A percentile compares a stretch with the other conserved stretches of the same genome.
phyloP scores from a whole-genome alignment of 176 grass and related monocot species.

The Oryza nivara region DNA sequence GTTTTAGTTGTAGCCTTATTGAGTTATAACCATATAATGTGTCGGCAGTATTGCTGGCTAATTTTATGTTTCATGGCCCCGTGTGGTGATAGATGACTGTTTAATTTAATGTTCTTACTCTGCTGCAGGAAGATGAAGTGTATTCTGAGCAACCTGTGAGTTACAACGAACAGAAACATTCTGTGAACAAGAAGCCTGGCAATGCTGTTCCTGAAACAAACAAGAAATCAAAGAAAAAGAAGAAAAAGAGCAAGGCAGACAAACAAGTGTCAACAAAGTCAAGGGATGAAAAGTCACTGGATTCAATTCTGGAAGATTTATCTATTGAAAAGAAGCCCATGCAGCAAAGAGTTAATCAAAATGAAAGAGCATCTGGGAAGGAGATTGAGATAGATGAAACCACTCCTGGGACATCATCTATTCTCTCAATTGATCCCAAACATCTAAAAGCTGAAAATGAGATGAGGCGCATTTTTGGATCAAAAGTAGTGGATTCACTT shows the following conservation, averaged over 20 bases:
- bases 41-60: background rate
- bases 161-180: slow-evolving; percentile 46
- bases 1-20: background rate
- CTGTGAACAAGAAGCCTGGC: slow-evolving; percentile 40
- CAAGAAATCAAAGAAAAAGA: slow-evolving; percentile 96
- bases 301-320: slow-evolving; percentile 84
- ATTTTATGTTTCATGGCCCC: background rate
- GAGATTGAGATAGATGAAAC: slow-evolving; percentile 45
- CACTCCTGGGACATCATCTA: slow-evolving; percentile 35
- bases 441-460: slow-evolving; percentile 94
- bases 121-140: slow-evolving; percentile 75
- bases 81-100: background rate
- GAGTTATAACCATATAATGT: background rate
- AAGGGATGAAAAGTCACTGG: slow-evolving; percentile 58
- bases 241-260: slow-evolving; percentile 78
- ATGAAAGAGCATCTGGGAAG: slow-evolving; percentile 49
- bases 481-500: slow-evolving; percentile 94
- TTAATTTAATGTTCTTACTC: slow-evolving; percentile 18
- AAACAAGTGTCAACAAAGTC: slow-evolving; percentile 31
- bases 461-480: slow-evolving; percentile 96
- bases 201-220: slow-evolving; percentile 51
- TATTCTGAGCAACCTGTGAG: slow-evolving; percentile 44
- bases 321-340: slow-evolving; percentile 59
- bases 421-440: slow-evolving; percentile 82
- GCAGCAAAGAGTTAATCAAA: slow-evolving; percentile 43